Evolutionary conservation across 2,329 filamentous ascomycete genomes (phyloP), one percentile per base, ranked within the genome.

Genomic region (Nemania sp.): DNA sequence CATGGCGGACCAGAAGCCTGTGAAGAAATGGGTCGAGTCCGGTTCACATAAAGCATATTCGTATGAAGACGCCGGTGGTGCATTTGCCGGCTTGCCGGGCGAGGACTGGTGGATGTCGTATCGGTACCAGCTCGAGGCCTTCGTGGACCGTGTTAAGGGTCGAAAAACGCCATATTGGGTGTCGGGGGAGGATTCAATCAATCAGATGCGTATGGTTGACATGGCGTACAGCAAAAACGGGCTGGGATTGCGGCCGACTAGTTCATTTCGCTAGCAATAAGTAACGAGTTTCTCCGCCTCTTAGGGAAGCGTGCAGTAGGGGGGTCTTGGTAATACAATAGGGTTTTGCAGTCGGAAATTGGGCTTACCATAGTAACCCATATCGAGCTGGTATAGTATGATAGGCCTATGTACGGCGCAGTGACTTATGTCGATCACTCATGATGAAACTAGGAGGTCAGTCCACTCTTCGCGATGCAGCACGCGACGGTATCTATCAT

Each of bases 91-190:
- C 26, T 11, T 53, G 13, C 49, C 49, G 2, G 49, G 49, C 13
- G 49, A 53, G 26, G 2, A 15, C 13, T 53, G 49, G 49, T 53
- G 49, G 49, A 53, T 53, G 49, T 53, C 49, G 3, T 53, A 53
- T 15, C 49, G 49, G 5, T 32, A 29, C 26, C 49, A 53, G 13
- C 49, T 53, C 2, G 49, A 53, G 26, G 24, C 4, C 3, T 53
- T 53, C 10, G 49, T 53, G 24, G 20, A 53, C 26, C 49, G 49
- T 3, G 15, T 53, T 5, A 53, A 53, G 22, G 49, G 26, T 10
- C 24, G 49, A 11, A 53, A 53, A 13, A 29, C 49, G 1, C 49
- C 18, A 15, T 6, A 3, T 29, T 53, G 49, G 49, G 11, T 53
- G 8, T 7, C 11, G 11, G 5, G 11, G 5, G 49, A 29, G 13